Evolutionary conservation across 371 early-diverging fungal species (phyloP).

Genomic region (Mucor lusitanicus): DNA sequence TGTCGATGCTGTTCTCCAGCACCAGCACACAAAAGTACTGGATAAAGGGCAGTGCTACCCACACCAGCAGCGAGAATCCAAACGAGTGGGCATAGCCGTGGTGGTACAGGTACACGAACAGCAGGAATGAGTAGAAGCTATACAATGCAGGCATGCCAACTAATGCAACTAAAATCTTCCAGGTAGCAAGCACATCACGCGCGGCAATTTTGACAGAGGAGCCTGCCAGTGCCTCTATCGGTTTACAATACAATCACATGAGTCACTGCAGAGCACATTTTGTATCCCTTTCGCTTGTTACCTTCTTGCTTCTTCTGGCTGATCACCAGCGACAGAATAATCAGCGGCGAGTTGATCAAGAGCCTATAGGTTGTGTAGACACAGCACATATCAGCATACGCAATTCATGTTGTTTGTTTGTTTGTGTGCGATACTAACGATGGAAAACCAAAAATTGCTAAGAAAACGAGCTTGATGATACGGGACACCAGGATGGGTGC

Average conservation of each 20-base stretch:
- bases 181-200: constrained; percentile 85
- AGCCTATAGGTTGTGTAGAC: constrained; percentile 27
- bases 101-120: constrained; percentile 23
- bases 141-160: constrained; percentile 66
- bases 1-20: constrained; percentile 64
- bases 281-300: constrained; percentile 18
- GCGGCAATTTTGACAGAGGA: constrained; percentile 85
- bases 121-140: constrained; percentile 52
- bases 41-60: constrained; percentile 52
- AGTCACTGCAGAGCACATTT: neutral
- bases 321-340: constrained; percentile 53
- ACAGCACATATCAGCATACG: constrained; percentile 15
- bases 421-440: constrained; percentile 35
- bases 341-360: constrained; percentile 66
- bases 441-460: constrained; percentile 71
- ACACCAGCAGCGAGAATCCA: constrained; percentile 21
- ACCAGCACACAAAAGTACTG: constrained; percentile 55
- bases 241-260: constrained; percentile 13
- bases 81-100: constrained; percentile 18
- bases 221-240: constrained; percentile 72
- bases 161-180: constrained; percentile 78
- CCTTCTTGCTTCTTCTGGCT: constrained; percentile 64
- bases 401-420: neutral
- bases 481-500: constrained; percentile 58
- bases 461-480: constrained; percentile 52